phyloP scores from a whole-genome alignment of 371 early-diverging fungal genomes.

The Capillidium rhysosporum region DNA sequence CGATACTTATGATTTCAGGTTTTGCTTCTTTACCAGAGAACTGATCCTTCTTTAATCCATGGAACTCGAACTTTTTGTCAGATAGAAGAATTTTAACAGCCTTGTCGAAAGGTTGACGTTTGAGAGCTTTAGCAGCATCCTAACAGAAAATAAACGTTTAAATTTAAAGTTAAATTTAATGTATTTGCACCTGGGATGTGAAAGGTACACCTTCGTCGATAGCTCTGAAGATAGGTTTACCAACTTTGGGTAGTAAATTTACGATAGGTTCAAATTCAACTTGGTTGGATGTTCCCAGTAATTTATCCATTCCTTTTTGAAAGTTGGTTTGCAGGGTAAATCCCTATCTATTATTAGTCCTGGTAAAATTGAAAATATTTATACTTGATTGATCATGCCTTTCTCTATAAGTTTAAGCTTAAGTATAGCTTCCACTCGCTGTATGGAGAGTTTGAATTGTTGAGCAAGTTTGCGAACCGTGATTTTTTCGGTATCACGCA shows the following conservation, averaged over 20 bases:
- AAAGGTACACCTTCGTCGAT: neutral
- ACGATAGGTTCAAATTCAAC: neutral
- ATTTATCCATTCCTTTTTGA: neutral
- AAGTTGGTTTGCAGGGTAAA: neutral
- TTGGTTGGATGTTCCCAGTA: neutral
- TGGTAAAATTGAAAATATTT: neutral
- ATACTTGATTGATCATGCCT: neutral
- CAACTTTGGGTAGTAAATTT: neutral
- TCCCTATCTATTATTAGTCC: neutral
- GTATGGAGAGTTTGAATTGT: slow-evolving; percentile 49
- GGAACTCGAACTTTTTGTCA: neutral
- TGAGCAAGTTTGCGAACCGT: slow-evolving; percentile 56
- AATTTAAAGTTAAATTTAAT: neutral
- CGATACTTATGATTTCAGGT: neutral
- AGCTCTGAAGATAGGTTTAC: neutral
- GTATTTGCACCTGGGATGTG: neutral
- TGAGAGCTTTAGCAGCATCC: neutral
- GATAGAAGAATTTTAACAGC: neutral
- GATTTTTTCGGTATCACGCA: slow-evolving; percentile 13
- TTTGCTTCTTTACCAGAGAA: neutral
- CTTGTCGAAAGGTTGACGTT: neutral
- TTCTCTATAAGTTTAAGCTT: slow-evolving; percentile 31
- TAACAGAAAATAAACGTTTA: neutral
- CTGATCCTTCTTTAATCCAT: neutral
- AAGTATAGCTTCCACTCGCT: slow-evolving; percentile 72